A percentile compares a stretch with the other conserved stretches of the same genome.
phyloP scores from a whole-genome alignment of 805 yeast genomes.

The Schwanniomyces polymorphus region DNA sequence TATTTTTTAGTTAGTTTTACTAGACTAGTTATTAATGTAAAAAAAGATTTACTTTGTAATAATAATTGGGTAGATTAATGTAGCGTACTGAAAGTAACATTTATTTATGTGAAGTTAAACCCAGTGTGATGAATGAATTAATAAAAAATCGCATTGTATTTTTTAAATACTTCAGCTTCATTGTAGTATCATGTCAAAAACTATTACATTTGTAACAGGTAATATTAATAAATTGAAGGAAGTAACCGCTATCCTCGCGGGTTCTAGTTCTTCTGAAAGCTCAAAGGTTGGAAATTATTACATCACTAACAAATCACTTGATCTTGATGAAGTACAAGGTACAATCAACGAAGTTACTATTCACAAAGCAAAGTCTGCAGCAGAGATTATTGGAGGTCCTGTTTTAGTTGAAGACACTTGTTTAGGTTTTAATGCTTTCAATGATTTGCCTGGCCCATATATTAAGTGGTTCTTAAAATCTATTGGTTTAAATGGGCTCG shows the following conservation, averaged over 20 bases:
- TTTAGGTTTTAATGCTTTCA: conserved; percentile 75
- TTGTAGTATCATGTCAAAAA: conserved; percentile 3
- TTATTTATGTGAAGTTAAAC: not conserved
- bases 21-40: not conserved
- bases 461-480: conserved; percentile 85
- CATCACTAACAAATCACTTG: conserved; percentile 67
- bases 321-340: conserved; percentile 91
- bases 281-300: conserved; percentile 46
- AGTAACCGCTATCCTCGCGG: conserved; percentile 69
- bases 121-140: not conserved
- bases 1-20: not conserved
- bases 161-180: not conserved
- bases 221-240: conserved; percentile 86
- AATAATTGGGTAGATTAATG: not conserved
- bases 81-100: not conserved
- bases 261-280: conserved; percentile 20
- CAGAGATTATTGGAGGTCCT: conserved; percentile 64
- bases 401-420: conserved; percentile 96
- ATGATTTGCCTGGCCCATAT: conserved; percentile 90
- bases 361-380: conserved; percentile 78
- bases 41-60: not conserved
- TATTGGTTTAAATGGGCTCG: conserved; percentile 75
- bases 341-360: conserved; percentile 76
- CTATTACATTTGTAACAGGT: conserved; percentile 79
- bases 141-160: not conserved